Base-by-base conservation (phyloP, 441 rosid genomes). In the Adansonia grandidieri region DNA sequence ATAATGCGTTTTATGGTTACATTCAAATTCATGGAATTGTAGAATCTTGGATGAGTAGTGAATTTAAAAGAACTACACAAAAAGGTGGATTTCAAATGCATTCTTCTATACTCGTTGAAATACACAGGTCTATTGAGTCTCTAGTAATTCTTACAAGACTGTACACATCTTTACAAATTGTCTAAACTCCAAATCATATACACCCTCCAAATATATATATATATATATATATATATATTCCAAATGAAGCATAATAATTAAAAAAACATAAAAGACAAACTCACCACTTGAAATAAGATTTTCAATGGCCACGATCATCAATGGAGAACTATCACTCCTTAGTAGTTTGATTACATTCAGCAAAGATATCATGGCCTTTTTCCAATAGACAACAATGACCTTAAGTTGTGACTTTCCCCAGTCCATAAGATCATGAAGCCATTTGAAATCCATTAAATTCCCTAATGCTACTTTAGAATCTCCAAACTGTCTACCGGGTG, bases 351-450 rank as follows among this genome's bases (percentile, higher is more conserved):
- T 83, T 79, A 87, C 70, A 80, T 84, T 87, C 82, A 97, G 82
- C 82, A 92, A 44, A 80, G 91, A 89, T 65, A 76, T 85, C 77
- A 92, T 82, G 67, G 98, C 85, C 80, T 92, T 90, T 86, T 85
- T 97, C 99, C 99, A 97, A 75, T 97, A 95, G 22, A 91, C 91
- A 81, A 89, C 74, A 61, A 97, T 82, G 75, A 95, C 98, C 82
- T 90, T 93, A 77, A 92, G 97, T 76, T 92, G 88, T 60, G 99
- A 97, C 84, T 89, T 91, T 61, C 97, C 98, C 99, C 99, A 97
- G 58, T 92, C 96, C 79, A 91, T 85, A 86, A 97, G 89, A 88
- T 92, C 97, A 87, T 88, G 90, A 79, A 97, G 95, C 99, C 99
- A 97, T 77, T 86, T 79, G 48, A 90, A 87, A 84, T 89, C 92